Base-by-base conservation (phyloP, 1,139 yeast genomes). In the Oligophagozyma castellii region DNA sequence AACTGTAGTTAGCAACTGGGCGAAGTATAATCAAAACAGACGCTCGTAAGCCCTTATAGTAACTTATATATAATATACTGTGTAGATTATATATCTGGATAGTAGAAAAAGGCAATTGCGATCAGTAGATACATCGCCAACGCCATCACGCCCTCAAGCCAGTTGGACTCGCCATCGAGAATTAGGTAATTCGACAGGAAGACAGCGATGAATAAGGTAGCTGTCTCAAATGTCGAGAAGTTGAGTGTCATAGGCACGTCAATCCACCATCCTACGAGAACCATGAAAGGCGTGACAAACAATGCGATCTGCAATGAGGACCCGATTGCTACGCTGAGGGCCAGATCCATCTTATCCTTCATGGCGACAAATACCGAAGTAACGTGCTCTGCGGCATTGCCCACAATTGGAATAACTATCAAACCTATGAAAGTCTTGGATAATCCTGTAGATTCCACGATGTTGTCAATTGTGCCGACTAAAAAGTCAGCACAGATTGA, bases 311-410 rank as follows among this genome's bases (percentile, higher is more conserved):
- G 98, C 55, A 89, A 69, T 3, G 95, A 83, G 4, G 93, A 79
- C n/a, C 98, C 98, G 39, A 89, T 75, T 6, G 98, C 96, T 28
- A 89, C 96, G 33, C 95, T 94, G 43, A 92, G 71, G 7, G 98
- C 95, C 40, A 89, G 67, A 53, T 89, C 96, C 95, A 92, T 89
- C 58, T 92, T 89, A 57, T 89, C 83, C 58, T 84, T 84, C 70
- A 76, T 72, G 16, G 98, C 96, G 28, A 89, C 96, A 38, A 83
- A 69, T 27, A 89, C 78, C 2, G 96, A 95, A 12, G 96, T 89
- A 28, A 81, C 96, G 54, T 89, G 98, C 57, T 89, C 98, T 10
- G 98, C 96, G 2, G 98, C 98, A 48, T 89, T 89, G 34, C 98
- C 98, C 18, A 89, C 96, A 39, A 92, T 86, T 28, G 98, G 98